Evolutionary conservation across 371 early-diverging fungal genomes (phyloP).

Genomic region (Polyrhizophydium stewartii): DNA sequence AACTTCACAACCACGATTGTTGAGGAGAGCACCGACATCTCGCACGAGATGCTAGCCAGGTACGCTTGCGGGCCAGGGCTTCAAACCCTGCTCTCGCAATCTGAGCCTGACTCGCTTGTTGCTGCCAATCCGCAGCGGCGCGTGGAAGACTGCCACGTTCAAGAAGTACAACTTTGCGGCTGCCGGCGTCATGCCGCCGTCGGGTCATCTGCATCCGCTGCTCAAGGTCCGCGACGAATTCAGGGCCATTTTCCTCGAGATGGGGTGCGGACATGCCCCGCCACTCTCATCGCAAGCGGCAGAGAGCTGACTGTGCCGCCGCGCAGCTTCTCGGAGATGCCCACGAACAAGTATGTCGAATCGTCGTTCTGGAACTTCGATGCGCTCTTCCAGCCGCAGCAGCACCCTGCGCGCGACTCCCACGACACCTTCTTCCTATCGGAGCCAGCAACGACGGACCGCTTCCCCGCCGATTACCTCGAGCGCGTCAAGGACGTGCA

Average conservation of each 20-base stretch:
- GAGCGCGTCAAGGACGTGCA: constrained; percentile 93
- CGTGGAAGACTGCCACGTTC: constrained; percentile 89
- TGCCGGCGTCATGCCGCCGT: constrained; percentile 71
- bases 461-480: constrained; percentile 85
- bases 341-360: constrained; percentile 97
- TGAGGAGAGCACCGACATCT: constrained; percentile 94
- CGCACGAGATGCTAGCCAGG: constrained; percentile 88
- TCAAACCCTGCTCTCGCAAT: neutral
- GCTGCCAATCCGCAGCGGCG: constrained; percentile 55
- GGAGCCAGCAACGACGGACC: constrained; percentile 74
- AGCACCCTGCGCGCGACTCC: constrained; percentile 98
- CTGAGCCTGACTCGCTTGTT: neutral
- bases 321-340: constrained; percentile 98
- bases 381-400: constrained; percentile 99
- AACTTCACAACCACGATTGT: constrained; percentile 78
- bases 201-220: constrained; percentile 98
- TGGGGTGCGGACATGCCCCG: constrained; percentile 63
- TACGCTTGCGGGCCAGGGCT: too few species aligned
- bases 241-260: constrained; percentile 98
- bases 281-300: too few species aligned
- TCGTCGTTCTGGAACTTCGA: constrained; percentile 99
- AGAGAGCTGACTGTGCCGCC: too few species aligned
- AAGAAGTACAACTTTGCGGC: constrained; percentile 99
- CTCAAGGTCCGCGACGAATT: constrained; percentile 99
- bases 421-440: constrained; percentile 99